Evolutionary conservation across 164 flowering plant genomes (phyloP), one percentile per base, ranked within the genome.

Genomic region (Tetrastigma voinierianum): DNA sequence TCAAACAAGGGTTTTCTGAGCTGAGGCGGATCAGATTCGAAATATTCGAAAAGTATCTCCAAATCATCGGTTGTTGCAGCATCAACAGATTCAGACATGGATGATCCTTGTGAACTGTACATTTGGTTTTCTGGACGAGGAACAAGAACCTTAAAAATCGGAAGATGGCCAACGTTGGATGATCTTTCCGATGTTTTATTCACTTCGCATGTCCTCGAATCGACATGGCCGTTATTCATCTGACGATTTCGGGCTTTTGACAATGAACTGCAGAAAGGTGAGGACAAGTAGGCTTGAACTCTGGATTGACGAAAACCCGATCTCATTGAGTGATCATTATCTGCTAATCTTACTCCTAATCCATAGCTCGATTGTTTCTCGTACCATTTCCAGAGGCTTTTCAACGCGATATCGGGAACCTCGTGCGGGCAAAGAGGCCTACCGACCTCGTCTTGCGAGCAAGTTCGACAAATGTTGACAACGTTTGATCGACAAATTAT

Each of bases 1-100:
- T 87, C 90, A 82, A 73, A 83, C 21, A 90, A 70, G 6, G 93
- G 88, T 19, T 25, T 82, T 57, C 96, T 81, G 53, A 69, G 83
- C 44, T 76, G 91, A 61, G 93, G 96, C 67, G 67, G 87, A 18
- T 81, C 90, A 12, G 69, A 70, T 65, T 90, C 96, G n/a, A 87
- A 90, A 73, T 78, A 90, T 63, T 90, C 91, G n/a, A n/a, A n/a
- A 25, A 90, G 74, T 17, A 86, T 86, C 72, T 90, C 87, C 45
- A 64, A 32, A 60, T 77, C 84, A 69, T 72, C 67, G 18, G 69
- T 40, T 10, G 40, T 65, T 21, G 64, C 51, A 20, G 54, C 20
- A 54, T 60, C 61, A 53, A 46, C 49, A 44, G 74, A 68, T 58
- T 58, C 65, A 64, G 74, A 71, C 62, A 70, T 67, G n/a, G 70